A percentile compares a stretch with the other conserved stretches of the same genome.
phyloP scores from a whole-genome alignment of 2,329 filamentous ascomycete species.

The Aureobasidium subglaciale region DNA sequence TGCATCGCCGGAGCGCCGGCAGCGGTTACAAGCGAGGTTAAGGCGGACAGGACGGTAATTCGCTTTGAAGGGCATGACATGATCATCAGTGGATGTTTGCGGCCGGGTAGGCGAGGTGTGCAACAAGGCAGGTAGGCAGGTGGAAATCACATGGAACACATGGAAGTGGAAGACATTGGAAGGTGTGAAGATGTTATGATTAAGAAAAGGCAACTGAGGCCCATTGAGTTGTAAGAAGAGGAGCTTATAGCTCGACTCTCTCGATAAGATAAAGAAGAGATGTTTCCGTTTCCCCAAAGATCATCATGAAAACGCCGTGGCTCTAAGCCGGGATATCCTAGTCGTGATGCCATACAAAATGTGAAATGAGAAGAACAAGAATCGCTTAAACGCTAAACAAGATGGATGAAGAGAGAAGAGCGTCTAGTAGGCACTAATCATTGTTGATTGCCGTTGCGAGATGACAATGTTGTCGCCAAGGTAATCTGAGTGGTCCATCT shows the following conservation, averaged over 20 bases:
- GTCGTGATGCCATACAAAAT: conserved; percentile 8
- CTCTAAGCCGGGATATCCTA: conserved; percentile 13
- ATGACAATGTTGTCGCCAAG: conserved; percentile 10
- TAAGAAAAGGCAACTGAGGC: conserved; percentile 3
- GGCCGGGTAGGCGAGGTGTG: background rate
- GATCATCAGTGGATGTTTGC: background rate
- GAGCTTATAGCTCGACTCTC: conserved; percentile 6
- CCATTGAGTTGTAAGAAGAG: background rate
- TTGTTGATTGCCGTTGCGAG: conserved; percentile 7
- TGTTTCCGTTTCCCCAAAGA: background rate
- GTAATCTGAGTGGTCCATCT: conserved; percentile 4
- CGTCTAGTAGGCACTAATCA: conserved; percentile 16
- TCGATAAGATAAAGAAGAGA: conserved; percentile 2
- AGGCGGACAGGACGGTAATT: background rate
- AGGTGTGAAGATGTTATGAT: conserved; percentile 6
- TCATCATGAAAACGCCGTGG: conserved; percentile 11
- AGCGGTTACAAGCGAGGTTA: conserved; percentile 9
- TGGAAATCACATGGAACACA: background rate
- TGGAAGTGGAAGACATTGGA: background rate
- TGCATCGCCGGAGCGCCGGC: background rate
- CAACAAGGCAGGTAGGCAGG: background rate
- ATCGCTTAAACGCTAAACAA: conserved; percentile 14
- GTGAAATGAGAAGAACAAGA: background rate
- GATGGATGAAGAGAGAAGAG: conserved; percentile 1
- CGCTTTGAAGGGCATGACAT: background rate